phyloP scores from a whole-genome alignment of 2,329 filamentous ascomycete genomes.

The Fusarium nelsonii region DNA sequence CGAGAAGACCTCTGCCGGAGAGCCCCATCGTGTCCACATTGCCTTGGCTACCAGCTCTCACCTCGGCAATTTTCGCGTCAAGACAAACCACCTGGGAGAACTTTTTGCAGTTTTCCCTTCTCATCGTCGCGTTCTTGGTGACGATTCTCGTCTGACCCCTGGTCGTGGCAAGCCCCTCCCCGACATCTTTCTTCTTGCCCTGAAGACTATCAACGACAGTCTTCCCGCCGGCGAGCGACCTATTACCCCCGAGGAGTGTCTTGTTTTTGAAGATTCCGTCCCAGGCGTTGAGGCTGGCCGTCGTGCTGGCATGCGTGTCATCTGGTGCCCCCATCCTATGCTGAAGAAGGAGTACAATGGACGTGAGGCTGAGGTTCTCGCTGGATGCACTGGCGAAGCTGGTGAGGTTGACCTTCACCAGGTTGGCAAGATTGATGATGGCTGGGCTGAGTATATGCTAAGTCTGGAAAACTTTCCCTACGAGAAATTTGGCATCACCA shows the following conservation, averaged over 20 bases:
- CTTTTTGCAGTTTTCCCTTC: conserved; percentile 75
- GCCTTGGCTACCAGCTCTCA: conserved; percentile 89
- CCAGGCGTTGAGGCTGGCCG: conserved; percentile 92
- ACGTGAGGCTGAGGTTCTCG: conserved; percentile 83
- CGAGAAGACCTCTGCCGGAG: conserved; percentile 25
- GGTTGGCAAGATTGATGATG: conserved; percentile 69
- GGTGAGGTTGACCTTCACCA: conserved; percentile 66
- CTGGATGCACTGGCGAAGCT: conserved; percentile 80
- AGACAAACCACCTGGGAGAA: conserved; percentile 72
- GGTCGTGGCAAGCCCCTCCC: conserved; percentile 94
- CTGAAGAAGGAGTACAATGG: conserved; percentile 81
- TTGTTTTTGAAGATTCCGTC: conserved; percentile 97
- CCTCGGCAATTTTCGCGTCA: conserved; percentile 78
- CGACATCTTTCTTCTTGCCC: conserved; percentile 91
- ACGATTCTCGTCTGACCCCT: conserved; percentile 80
- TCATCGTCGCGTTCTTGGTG: conserved; percentile 83
- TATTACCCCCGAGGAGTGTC: conserved; percentile 85
- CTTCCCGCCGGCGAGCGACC: conserved; percentile 71
- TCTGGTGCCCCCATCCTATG: conserved; percentile 90
- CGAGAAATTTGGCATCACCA: conserved; percentile 68
- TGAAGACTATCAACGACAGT: conserved; percentile 85
- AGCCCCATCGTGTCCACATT: conserved; percentile 71
- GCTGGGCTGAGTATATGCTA: conserved; percentile 69
- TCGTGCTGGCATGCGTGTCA: conserved; percentile 91
- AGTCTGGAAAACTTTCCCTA: conserved; percentile 69